A percentile compares a stretch with the other conserved stretches of the same genome.
Conservation (phyloP, 2,329 filamentous ascomycete species). For the Fusarium ramigenum region DNA sequence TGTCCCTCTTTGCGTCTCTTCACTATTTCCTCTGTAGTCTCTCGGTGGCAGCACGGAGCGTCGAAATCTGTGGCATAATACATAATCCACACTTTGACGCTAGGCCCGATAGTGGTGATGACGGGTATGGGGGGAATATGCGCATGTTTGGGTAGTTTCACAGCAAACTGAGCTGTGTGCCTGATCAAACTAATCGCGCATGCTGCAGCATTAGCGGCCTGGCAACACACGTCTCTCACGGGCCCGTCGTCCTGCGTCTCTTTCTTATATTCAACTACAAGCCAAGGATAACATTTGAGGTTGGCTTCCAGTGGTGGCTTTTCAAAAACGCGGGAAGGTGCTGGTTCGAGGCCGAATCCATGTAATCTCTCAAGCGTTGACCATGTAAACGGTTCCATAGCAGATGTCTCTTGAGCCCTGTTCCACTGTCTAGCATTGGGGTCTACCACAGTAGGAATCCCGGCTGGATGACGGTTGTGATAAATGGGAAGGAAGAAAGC, state of each 20-base stretch:
- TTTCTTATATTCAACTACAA: conserved; percentile 35
- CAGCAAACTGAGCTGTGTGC: conserved; percentile 11
- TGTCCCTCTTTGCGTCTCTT: conserved; percentile 4
- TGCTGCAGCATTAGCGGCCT: conserved; percentile 28
- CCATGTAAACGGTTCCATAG: conserved; percentile 26
- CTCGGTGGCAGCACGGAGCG: not conserved
- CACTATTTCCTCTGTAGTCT: not conserved
- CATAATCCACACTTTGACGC: conserved; percentile 34
- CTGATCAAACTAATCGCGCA: conserved; percentile 24
- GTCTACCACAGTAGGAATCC: not conserved
- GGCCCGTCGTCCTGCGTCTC: not conserved
- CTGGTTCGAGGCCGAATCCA: conserved; percentile 3
- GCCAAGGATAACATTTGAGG: conserved; percentile 35
- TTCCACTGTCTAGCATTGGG: conserved; percentile 6
- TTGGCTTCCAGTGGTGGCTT: not conserved
- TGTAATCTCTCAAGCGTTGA: conserved; percentile 1
- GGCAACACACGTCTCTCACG: conserved; percentile 9
- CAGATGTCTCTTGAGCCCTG: not conserved
- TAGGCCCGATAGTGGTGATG: conserved; percentile 28
- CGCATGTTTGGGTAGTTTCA: not conserved
- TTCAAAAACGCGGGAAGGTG: conserved; percentile 4
- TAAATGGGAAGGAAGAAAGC: conserved; percentile 34
- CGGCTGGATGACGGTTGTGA: not conserved
- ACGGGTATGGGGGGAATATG: conserved; percentile 30
- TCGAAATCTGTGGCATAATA: conserved; percentile 23